These are phyloP conservation scores for Moringa oleifera DNA, from an alignment of 345 rosid genomes.

Conservation along the genomic window DNA sequence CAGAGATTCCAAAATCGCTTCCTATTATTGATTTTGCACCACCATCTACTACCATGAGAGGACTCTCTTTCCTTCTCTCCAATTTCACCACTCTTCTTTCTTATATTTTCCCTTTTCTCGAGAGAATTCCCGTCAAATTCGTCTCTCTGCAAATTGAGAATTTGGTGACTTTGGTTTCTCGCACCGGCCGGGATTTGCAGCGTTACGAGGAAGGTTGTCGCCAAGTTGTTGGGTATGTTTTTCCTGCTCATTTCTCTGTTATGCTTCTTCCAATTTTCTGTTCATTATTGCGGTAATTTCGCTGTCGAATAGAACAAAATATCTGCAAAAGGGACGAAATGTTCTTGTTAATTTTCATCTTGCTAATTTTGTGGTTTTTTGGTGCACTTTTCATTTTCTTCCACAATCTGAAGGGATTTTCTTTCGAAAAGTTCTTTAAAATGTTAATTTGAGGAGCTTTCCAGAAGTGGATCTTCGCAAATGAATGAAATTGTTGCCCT, in stretches of 20 bases:
- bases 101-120: constrained; percentile 32
- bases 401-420: too few species aligned
- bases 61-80: constrained; percentile 27
- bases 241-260: not conserved
- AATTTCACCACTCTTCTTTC: constrained; percentile 26
- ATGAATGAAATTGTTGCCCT: too few species aligned
- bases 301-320: too few species aligned
- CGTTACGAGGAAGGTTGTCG: constrained; percentile 57
- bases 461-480: too few species aligned
- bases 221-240: constrained; percentile 67
- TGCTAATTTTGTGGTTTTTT: too few species aligned
- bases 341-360: too few species aligned
- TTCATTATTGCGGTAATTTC: not conserved
- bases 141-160: constrained; percentile 38
- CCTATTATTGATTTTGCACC: not conserved
- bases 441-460: too few species aligned
- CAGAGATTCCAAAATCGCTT: not conserved
- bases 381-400: too few species aligned
- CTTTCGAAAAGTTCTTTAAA: too few species aligned
- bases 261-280: not conserved
- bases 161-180: constrained; percentile 40
- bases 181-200: constrained; percentile 66
- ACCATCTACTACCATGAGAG: constrained; percentile 18
- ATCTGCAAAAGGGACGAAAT: too few species aligned
- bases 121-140: constrained; percentile 25